These are phyloP conservation scores for Castanopsis chinensis DNA, from an alignment of 306 rosid genomes.

Conservation along the genomic window DNA sequence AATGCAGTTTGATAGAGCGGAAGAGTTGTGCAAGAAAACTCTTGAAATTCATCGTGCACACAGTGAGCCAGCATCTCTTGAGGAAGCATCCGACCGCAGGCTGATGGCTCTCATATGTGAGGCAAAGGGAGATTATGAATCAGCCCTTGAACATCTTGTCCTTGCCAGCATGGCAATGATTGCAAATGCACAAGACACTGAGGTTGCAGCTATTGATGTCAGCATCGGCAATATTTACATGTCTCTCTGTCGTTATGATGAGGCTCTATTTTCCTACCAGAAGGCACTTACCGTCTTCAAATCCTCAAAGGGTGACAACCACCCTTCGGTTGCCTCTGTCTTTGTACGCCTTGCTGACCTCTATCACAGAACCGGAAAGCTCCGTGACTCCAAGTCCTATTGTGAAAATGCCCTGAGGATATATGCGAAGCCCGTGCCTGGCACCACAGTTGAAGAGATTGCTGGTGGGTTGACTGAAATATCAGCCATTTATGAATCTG, in stretches of 20 bases:
- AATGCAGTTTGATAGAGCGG: conserved; percentile 97
- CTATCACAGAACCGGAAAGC: conserved; percentile 94
- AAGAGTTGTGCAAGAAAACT: conserved; percentile 80
- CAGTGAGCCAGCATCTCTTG: conserved; percentile 97
- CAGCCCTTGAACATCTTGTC: conserved; percentile 93
- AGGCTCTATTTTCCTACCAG: conserved; percentile 95
- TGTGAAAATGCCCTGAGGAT: conserved; percentile 94
- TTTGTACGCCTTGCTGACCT: conserved; percentile 94
- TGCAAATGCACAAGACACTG: conserved; percentile 87
- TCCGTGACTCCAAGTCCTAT: conserved; percentile 90
- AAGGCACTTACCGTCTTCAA: conserved; percentile 97
- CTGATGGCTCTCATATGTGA: conserved; percentile 90
- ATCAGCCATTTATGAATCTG: conserved; percentile 92
- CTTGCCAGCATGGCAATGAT: conserved; percentile 99
- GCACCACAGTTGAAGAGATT: conserved; percentile 85
- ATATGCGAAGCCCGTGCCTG: conserved; percentile 92
- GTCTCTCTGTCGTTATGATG: conserved; percentile 94
- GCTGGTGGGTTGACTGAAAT: conserved; percentile 90
- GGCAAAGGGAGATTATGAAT: conserved; percentile 86
- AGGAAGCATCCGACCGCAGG: conserved; percentile 94
- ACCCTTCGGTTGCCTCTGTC: conserved; percentile 87
- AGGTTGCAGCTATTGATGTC: conserved; percentile 93
- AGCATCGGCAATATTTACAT: conserved; percentile 93
- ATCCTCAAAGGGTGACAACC: conserved; percentile 88
- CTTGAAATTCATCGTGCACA: conserved; percentile 88